phyloP scores from a whole-genome alignment of 805 yeast genomes.

The Kuraishia borneana region DNA sequence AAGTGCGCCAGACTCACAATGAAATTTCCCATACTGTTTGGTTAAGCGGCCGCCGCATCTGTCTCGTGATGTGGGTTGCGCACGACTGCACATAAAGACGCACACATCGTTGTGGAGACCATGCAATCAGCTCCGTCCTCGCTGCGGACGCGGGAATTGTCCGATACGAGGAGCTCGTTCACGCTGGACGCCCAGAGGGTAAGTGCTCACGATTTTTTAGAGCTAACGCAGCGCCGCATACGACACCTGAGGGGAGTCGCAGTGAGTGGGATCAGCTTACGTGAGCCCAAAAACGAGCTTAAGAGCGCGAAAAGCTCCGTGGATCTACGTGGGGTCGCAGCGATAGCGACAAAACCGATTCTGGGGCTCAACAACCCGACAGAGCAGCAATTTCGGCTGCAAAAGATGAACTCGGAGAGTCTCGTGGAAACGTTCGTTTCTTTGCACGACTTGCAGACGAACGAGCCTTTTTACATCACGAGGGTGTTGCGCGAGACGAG shows the following conservation, averaged over 20 bases:
- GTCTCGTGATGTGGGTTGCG: neutral
- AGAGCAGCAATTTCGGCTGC: conserved; percentile 17
- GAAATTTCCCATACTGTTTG: conserved; percentile 21
- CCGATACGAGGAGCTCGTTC: neutral
- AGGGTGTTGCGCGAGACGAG: conserved; percentile 16
- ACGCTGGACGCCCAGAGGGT: neutral
- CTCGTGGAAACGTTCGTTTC: conserved; percentile 25
- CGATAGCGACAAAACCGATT: neutral
- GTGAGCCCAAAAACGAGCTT: neutral
- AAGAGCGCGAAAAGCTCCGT: neutral
- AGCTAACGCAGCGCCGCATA: neutral
- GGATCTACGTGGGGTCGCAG: neutral
- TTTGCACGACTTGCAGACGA: conserved; percentile 15
- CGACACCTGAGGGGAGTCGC: neutral
- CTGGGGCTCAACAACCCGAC: conserved; percentile 10
- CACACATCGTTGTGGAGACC: neutral
- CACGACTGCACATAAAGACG: neutral
- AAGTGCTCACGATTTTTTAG: neutral
- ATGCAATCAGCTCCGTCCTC: neutral
- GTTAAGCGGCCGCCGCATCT: neutral
- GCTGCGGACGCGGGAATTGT: no score
- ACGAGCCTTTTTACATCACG: conserved; percentile 22
- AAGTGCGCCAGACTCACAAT: conserved; percentile 57
- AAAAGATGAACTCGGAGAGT: conserved; percentile 13
- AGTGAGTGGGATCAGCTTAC: neutral